These are phyloP conservation scores for Ceratobasidium sp. DNA, from an alignment of 1,284 basidiomycete species.

Conservation along the genomic window DNA sequence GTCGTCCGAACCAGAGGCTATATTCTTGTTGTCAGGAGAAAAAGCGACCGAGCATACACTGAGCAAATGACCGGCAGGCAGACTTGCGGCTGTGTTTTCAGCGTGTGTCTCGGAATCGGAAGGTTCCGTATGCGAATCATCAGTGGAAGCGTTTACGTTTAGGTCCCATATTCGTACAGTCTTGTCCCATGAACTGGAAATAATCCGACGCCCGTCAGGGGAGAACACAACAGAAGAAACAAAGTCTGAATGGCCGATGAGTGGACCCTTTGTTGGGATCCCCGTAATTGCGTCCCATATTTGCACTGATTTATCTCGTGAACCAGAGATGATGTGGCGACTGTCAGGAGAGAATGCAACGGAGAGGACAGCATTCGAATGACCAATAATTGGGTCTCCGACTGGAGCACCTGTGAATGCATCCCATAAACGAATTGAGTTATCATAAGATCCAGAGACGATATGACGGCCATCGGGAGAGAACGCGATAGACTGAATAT, in stretches of 20 bases:
- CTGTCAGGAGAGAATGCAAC: slow-evolving; percentile 16
- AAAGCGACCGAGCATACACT: neutral
- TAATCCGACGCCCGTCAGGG: too few species aligned
- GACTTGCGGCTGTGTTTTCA: too few species aligned
- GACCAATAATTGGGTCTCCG: neutral
- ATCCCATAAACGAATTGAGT: slow-evolving; percentile 4
- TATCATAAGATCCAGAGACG: neutral
- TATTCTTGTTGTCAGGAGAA: neutral
- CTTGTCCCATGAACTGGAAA: too few species aligned
- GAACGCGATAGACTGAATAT: neutral
- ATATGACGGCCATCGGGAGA: slow-evolving; percentile 6
- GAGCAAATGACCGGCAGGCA: too few species aligned
- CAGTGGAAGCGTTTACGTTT: too few species aligned
- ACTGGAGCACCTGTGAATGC: neutral
- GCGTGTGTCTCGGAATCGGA: too few species aligned
- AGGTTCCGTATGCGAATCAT: too few species aligned
- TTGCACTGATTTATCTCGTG: neutral
- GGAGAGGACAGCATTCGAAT: neutral
- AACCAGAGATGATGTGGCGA: slow-evolving; percentile 17
- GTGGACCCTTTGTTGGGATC: neutral
- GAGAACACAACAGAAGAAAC: neutral
- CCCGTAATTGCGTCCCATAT: slow-evolving; percentile 8
- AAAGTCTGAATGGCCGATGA: slow-evolving; percentile 4
- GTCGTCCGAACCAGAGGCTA: slow-evolving; percentile 29
- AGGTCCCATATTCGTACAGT: neutral